These are phyloP conservation scores for Diplosphaera chodatii DNA, from an alignment of 139 green algal species.

Conservation along the genomic window DNA sequence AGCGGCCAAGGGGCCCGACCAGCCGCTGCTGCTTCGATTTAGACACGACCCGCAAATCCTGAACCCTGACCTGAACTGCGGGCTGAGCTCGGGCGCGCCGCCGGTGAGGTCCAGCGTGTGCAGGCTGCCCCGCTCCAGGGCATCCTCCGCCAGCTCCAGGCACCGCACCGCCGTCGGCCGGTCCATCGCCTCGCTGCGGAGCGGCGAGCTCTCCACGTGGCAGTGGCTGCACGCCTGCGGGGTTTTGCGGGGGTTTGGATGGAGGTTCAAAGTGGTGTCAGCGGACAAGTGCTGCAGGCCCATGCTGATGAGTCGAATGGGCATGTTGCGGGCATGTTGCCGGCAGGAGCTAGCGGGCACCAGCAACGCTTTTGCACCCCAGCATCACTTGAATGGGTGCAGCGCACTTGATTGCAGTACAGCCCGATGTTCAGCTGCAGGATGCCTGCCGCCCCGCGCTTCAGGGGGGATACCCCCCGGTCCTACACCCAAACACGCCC, in stretches of 20 bases:
- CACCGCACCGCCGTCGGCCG: conserved; percentile 54
- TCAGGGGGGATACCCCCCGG: conserved; percentile 25
- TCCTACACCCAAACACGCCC: too few species aligned
- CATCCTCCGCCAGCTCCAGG: conserved; percentile 58
- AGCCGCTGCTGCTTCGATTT: too few species aligned
- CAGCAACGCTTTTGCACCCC: too few species aligned
- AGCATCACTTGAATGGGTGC: too few species aligned
- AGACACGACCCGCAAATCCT: not conserved
- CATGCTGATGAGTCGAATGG: too few species aligned
- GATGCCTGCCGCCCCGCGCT: conserved; percentile 3
- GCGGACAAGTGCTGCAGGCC: too few species aligned
- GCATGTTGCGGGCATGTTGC: too few species aligned
- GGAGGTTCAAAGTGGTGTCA: too few species aligned
- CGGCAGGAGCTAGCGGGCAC: too few species aligned
- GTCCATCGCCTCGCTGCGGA: conserved; percentile 74
- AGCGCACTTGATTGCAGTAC: conserved; percentile 95
- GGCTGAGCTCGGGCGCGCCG: conserved; percentile 86
- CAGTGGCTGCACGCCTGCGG: conserved; percentile 76
- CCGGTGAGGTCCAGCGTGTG: conserved; percentile 88
- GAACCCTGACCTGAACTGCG: conserved; percentile 63
- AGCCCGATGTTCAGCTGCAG: conserved; percentile 97
- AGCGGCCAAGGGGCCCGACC: too few species aligned
- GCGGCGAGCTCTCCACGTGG: conserved; percentile 91
- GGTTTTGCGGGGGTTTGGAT: too few species aligned
- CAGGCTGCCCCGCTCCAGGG: conserved; percentile 29